Evolutionary conservation across 345 rosid genomes (phyloP).

Genomic region (Psidium guajava): DNA sequence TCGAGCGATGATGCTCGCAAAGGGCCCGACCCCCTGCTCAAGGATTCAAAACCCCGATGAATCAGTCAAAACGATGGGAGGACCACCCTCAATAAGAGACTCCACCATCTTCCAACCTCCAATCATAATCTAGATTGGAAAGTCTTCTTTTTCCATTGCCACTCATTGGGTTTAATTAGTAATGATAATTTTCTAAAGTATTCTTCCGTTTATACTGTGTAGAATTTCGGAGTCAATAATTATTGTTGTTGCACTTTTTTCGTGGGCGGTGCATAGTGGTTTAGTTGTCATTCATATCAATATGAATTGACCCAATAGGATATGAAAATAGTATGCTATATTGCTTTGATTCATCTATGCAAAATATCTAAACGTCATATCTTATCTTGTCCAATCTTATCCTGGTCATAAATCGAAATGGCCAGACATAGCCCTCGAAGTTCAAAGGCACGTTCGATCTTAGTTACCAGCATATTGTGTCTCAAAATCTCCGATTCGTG

Average conservation of each 20-base stretch:
- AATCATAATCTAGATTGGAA: background rate
- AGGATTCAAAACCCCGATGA: background rate
- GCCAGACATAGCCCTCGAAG: background rate
- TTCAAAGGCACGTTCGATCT: background rate
- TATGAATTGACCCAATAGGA: background rate
- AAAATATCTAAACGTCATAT: background rate
- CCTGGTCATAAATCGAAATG: no score
- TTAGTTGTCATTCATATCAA: no score
- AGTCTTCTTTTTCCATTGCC: background rate
- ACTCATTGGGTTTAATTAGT: background rate
- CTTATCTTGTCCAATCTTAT: background rate
- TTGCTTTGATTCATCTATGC: background rate
- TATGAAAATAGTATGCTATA: background rate
- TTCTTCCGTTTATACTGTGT: background rate
- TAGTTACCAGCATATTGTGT: no score
- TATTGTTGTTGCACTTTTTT: no score
- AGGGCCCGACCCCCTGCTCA: no score
- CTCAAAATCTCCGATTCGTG: background rate
- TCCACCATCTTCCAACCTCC: background rate
- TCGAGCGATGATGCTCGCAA: no score
- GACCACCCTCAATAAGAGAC: background rate
- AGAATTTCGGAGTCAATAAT: background rate
- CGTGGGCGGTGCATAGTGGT: no score
- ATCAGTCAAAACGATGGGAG: background rate
- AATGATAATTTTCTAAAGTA: background rate